These are phyloP conservation scores for Microstroma glucosiphilum DNA, from an alignment of 1,284 basidiomycete genomes.

Conservation along the genomic window DNA sequence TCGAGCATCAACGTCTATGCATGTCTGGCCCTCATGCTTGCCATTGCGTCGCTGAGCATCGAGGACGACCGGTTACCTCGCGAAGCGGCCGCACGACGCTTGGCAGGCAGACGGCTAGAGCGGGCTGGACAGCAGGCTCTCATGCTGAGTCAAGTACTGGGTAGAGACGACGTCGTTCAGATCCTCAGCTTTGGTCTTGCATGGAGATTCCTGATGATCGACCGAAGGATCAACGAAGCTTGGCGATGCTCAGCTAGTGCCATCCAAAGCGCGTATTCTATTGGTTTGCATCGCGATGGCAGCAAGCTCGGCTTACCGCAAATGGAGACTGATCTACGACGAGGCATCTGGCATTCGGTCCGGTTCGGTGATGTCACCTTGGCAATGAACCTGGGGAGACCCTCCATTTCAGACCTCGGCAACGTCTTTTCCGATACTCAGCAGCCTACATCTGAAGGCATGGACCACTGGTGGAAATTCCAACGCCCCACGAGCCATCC, in stretches of 20 bases:
- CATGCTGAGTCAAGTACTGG: conserved; percentile 15
- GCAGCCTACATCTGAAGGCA: conserved; percentile 23
- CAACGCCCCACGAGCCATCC: conserved; percentile 3
- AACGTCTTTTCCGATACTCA: conserved; percentile 36
- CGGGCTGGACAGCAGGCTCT: conserved; percentile 17
- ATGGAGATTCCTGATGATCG: conserved; percentile 37
- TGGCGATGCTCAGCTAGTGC: conserved; percentile 31
- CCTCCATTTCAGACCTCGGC: conserved; percentile 29
- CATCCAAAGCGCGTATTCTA: conserved; percentile 30
- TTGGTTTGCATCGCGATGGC: conserved; percentile 47
- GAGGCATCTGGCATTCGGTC: conserved; percentile 38
- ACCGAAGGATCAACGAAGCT: conserved; percentile 33
- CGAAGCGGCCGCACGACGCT: conserved; percentile 4
- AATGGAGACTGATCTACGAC: conserved; percentile 30
- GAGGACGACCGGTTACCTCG: conserved; percentile 13
- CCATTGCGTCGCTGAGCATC: conserved; percentile 22
- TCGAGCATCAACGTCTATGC: conserved; percentile 39
- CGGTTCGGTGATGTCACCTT: conserved; percentile 31
- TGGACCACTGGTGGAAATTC: conserved; percentile 1
- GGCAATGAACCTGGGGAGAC: conserved; percentile 34
- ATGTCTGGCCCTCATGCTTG: conserved; percentile 29
- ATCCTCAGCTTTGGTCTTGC: conserved; percentile 31
- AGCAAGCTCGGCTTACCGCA: conserved; percentile 27
- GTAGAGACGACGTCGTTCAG: conserved; percentile 30
- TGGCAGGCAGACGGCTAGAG: conserved; percentile 12